Base-by-base conservation (phyloP, 108 stramenopile species). In the Nitzschia sp. region DNA sequence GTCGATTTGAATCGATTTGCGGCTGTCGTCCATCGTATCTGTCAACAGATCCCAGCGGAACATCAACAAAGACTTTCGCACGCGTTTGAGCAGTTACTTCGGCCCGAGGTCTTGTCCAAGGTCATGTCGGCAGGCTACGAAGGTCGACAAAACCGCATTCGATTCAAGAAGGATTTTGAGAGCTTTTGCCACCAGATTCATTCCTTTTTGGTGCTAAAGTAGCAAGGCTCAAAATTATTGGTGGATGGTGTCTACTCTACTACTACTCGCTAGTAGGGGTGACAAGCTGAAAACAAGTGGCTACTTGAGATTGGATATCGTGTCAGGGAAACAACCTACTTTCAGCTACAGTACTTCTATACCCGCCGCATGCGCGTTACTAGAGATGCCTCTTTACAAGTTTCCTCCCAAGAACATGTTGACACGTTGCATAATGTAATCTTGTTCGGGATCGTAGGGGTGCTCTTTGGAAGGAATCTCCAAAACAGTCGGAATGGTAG, bases 401-500 rank as follows among this genome's bases (percentile, higher is more conserved):
- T 78, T 78, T 36, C 87, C 93, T 47, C 92, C 92, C 26, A 98
- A 87, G 78, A 95, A 95, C 91, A 97, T 91, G 78, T 96, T 96
- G 71, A 99, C 97, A 60, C 97, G 85, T 84, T 98, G 97, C 96
- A 99, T 98, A 70, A 99, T 98, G 77, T 94, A 97, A 88, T 99
- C 98, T 82, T 99, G 95, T 72, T 93, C 89, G 4, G 98, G 96
- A 72, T 99, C 97, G 65, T 98, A 98, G 54, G 96, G 98, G 78
- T 95, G 91, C 63, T 96, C 95, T 72, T 99, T 99, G 59, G 88
- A 90, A 25, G 98, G 98, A 67, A 99, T 99, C 70, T 99, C 98
- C 68, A 99, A 86, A 29, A 99, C 92, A 17, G 98, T 99, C 3
- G 98, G 98, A 78, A 99, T 97, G 26, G 94, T 95, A 58, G 91